Base-by-base conservation (phyloP, 208 protist genomes). In the Trypanosoma melophagium region DNA sequence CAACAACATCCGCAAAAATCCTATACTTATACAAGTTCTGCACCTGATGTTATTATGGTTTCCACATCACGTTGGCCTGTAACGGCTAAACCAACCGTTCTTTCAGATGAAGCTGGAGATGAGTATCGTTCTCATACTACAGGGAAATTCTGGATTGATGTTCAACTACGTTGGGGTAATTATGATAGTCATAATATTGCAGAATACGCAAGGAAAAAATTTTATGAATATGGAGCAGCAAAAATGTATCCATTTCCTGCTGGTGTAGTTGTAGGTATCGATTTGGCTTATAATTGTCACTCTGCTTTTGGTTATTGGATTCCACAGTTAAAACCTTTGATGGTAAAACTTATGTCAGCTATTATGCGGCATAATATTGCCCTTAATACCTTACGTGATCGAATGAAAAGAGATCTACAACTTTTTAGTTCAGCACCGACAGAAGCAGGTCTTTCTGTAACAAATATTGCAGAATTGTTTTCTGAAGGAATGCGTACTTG, bases 321-420 rank as follows among this genome's bases (percentile, higher is more conserved):
- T 31, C 97, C 98, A 0, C 98, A 93, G 24, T 71, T 99, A 49
- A 99, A 99, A 90, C 85, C 96, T 35, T 84, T 99, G 17, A 83
- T 99, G 38, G 68, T 85, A 40, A 95, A 99, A 77, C 98, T 99
- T 25, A 97, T 99, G 93, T 83, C 88, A 24, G 99, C 99, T 67
- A 99, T 99, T 66, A 99, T 99, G 94, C 99, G 99, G 84, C 93
- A 98, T 56, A 99, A 99, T 95, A 98, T 98, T 53, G 98, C 98
- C 3, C 87, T 99, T 7, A 99, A 99, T 83, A 99, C 99, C 7
- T 80, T 99, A 58, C 89, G 99, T 56, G 98, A 99, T 86, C 90
- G 99, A 73, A 98, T 99, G 79, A 94, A 99, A 77, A 99, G 99
- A 75, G 98, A 98, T 60, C 85, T 99, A 13, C 99, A 99, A 80